These are phyloP conservation scores for Malassezia obtusa DNA, from an alignment of 1,284 basidiomycete genomes.

Conservation along the genomic window DNA sequence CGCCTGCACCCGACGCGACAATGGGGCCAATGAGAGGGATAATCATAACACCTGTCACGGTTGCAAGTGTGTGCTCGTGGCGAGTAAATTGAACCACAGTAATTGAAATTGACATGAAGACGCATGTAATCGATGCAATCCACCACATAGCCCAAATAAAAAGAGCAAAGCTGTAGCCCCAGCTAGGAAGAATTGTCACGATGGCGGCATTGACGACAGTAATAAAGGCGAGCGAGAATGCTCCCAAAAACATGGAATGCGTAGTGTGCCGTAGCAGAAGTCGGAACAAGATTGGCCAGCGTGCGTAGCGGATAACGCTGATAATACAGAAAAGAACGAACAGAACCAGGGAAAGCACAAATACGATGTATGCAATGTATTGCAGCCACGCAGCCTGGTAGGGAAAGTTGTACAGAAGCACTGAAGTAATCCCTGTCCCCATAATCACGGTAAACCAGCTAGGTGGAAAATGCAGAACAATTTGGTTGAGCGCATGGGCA, in stretches of 20 bases:
- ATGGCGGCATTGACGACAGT: constrained; percentile 59
- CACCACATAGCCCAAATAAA: constrained; percentile 67
- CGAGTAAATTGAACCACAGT: constrained; percentile 61
- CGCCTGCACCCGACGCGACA: constrained; percentile 61
- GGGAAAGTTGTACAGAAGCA: constrained; percentile 51
- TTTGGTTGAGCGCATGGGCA: neutral
- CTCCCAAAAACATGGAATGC: constrained; percentile 61
- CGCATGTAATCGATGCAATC: constrained; percentile 57
- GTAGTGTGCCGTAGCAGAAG: constrained; percentile 58
- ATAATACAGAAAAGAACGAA: constrained; percentile 55
- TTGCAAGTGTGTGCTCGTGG: constrained; percentile 56
- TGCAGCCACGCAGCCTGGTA: constrained; percentile 50
- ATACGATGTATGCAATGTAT: constrained; percentile 52
- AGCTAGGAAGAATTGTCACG: constrained; percentile 46
- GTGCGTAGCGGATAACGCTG: constrained; percentile 52
- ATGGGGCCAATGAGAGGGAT: constrained; percentile 64
- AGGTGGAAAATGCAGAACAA: constrained; percentile 22
- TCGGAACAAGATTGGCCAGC: constrained; percentile 56
- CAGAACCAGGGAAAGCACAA: constrained; percentile 60
- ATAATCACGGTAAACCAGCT: constrained; percentile 38
- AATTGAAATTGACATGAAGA: constrained; percentile 58
- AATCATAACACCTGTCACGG: constrained; percentile 47
- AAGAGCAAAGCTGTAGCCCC: constrained; percentile 56
- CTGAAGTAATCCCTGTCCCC: constrained; percentile 52
- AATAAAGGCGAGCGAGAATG: constrained; percentile 61